Evolutionary conservation across 2,329 filamentous ascomycete genomes (phyloP).

Genomic region (Aspergillus hiratsukae): DNA sequence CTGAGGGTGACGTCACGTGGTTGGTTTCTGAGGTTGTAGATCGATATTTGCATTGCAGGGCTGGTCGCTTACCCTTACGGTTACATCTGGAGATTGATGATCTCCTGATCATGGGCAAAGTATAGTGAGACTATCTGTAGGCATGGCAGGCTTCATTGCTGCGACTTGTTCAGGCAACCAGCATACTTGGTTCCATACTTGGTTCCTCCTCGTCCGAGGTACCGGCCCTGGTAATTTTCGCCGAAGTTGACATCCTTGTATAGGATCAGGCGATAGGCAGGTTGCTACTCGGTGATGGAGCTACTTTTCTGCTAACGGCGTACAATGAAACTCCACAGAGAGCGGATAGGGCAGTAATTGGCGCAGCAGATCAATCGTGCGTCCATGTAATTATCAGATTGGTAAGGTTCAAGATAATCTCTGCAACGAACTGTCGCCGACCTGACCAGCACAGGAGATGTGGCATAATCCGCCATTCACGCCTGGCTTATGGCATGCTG

Average conservation of each 20-base stretch:
- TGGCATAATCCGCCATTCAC: not conserved
- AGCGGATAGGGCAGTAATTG: not conserved
- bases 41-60: not conserved
- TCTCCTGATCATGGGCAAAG: not conserved
- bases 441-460: not conserved
- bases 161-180: not conserved
- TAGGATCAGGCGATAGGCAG: too few species aligned
- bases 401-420: not conserved
- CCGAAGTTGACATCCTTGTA: too few species aligned
- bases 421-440: not conserved
- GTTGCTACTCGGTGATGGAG: not conserved
- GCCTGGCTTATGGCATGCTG: not conserved
- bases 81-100: not conserved
- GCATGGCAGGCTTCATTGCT: not conserved
- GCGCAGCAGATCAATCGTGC: not conserved
- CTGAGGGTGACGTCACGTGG: not conserved
- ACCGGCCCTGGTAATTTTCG: not conserved
- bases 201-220: not conserved
- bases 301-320: not conserved
- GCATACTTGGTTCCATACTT: not conserved
- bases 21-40: not conserved
- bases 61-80: not conserved
- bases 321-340: not conserved
- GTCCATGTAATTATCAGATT: not conserved
- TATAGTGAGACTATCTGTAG: not conserved